These are phyloP conservation scores for Suhomyces taliae DNA, from an alignment of 1,139 yeast genomes.

Conservation along the genomic window DNA sequence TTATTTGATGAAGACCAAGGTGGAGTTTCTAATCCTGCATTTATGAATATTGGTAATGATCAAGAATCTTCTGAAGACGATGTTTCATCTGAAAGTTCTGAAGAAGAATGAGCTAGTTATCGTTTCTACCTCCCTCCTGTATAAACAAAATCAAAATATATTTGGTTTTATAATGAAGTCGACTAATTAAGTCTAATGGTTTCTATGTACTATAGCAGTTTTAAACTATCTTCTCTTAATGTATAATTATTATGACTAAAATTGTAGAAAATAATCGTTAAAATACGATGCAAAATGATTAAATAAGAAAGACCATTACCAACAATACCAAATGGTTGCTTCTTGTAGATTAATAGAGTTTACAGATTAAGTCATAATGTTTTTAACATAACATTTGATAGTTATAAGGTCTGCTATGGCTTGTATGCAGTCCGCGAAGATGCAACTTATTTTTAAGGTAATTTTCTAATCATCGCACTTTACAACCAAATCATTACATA, in stretches of 20 bases:
- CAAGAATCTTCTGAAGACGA: slow-evolving; percentile 35
- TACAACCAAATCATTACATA: too few species aligned
- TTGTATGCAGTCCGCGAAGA: too few species aligned
- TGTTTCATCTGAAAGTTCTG: slow-evolving; percentile 59
- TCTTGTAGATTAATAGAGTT: too few species aligned
- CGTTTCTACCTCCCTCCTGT: background rate
- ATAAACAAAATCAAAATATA: background rate
- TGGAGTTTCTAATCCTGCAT: slow-evolving; percentile 21
- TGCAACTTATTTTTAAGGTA: too few species aligned
- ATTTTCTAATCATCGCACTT: too few species aligned
- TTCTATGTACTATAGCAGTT: slow-evolving; percentile 9
- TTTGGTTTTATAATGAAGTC: slow-evolving; percentile 1
- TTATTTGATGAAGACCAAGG: slow-evolving; percentile 53
- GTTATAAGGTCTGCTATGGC: too few species aligned
- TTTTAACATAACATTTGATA: too few species aligned
- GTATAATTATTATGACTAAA: slow-evolving; percentile 5
- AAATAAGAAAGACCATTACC: too few species aligned
- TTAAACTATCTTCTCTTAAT: slow-evolving; percentile 7
- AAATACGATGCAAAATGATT: too few species aligned
- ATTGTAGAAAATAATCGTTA: too few species aligned
- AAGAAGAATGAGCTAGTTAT: slow-evolving; percentile 49
- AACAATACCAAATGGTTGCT: too few species aligned
- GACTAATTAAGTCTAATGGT: slow-evolving; percentile 2
- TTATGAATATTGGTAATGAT: slow-evolving; percentile 29
- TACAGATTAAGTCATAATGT: too few species aligned